A percentile compares a stretch with the other conserved stretches of the same genome.
These are phyloP conservation scores for Stephanocyclus meneghinianus DNA, from an alignment of 352 stramenopile species.

Conservation along the genomic window DNA sequence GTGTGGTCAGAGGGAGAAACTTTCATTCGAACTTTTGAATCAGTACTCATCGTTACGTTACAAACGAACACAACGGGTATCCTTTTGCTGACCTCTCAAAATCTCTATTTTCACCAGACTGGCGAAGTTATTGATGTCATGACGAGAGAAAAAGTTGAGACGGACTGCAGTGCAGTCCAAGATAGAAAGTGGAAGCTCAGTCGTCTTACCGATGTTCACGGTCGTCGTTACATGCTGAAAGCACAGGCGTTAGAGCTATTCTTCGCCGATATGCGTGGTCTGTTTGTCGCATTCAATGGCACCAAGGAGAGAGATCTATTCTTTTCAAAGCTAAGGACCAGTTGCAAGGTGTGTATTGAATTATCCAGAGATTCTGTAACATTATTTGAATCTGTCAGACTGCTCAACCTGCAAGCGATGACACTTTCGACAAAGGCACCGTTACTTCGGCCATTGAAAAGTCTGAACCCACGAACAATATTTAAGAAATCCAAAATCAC, in stretches of 20 bases:
- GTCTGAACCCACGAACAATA: conserved; percentile 74
- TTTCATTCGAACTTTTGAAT: conserved; percentile 75
- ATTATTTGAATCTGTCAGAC: conserved; percentile 19
- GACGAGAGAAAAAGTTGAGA: conserved; percentile 65
- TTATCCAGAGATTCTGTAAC: conserved; percentile 9
- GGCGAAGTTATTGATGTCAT: conserved; percentile 74
- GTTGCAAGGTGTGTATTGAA: conserved; percentile 69
- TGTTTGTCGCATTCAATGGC: conserved; percentile 67
- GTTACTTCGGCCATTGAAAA: conserved; percentile 77
- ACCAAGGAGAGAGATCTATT: conserved; percentile 79
- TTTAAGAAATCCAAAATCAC: conserved; percentile 81
- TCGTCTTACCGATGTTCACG: conserved; percentile 80
- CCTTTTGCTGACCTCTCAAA: conserved; percentile 77
- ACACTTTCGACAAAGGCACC: conserved; percentile 50
- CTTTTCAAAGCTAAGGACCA: conserved; percentile 76
- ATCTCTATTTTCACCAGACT: conserved; percentile 81
- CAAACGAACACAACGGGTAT: conserved; percentile 63
- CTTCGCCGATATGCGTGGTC: conserved; percentile 78
- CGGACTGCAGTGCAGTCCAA: conserved; percentile 27
- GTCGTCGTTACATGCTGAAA: conserved; percentile 82
- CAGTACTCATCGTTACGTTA: conserved; percentile 72
- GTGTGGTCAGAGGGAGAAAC: conserved; percentile 78
- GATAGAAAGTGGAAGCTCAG: conserved; percentile 78
- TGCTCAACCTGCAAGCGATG: neutral
- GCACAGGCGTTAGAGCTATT: conserved; percentile 85